Conservation (phyloP, 2,329 filamentous ascomycete species). For the Aspergillus sp. region DNA sequence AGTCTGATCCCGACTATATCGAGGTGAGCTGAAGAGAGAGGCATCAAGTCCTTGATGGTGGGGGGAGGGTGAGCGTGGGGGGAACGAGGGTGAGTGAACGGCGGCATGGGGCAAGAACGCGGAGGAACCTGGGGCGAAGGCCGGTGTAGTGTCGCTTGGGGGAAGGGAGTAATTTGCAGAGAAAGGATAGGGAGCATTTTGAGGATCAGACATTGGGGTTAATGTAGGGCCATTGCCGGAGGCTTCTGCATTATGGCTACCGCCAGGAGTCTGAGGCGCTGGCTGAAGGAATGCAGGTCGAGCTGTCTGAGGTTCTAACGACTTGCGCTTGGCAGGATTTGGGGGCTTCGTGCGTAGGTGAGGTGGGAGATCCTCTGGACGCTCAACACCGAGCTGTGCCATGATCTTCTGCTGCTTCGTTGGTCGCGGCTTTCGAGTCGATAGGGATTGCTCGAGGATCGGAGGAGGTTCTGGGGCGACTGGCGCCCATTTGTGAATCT, state of each 20-base stretch:
- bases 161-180: conserved; percentile 36
- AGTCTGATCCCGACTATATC: conserved; percentile 30
- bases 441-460: conserved; percentile 79
- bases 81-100: conserved; percentile 33
- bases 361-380: conserved; percentile 84
- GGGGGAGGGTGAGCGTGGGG: conserved; percentile 35
- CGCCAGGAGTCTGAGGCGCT: conserved; percentile 24
- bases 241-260: conserved; percentile 24
- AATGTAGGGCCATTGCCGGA: conserved; percentile 29
- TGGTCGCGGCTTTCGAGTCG: conserved; percentile 89
- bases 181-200: conserved; percentile 30
- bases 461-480: conserved; percentile 83
- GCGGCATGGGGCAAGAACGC: conserved; percentile 34
- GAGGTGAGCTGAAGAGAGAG: conserved; percentile 39
- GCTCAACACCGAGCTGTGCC: conserved; percentile 79
- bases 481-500: conserved; percentile 90
- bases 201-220: conserved; percentile 25
- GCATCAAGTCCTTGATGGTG: conserved; percentile 30
- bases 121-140: conserved; percentile 30
- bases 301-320: conserved; percentile 43
- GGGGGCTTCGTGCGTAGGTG: conserved; percentile 75
- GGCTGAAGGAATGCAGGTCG: conserved; percentile 27
- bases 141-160: conserved; percentile 30
- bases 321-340: conserved; percentile 64
- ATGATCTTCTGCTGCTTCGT: conserved; percentile 97